These are phyloP conservation scores for Malus orientalis DNA, from an alignment of 306 rosid genomes.

Conservation along the genomic window DNA sequence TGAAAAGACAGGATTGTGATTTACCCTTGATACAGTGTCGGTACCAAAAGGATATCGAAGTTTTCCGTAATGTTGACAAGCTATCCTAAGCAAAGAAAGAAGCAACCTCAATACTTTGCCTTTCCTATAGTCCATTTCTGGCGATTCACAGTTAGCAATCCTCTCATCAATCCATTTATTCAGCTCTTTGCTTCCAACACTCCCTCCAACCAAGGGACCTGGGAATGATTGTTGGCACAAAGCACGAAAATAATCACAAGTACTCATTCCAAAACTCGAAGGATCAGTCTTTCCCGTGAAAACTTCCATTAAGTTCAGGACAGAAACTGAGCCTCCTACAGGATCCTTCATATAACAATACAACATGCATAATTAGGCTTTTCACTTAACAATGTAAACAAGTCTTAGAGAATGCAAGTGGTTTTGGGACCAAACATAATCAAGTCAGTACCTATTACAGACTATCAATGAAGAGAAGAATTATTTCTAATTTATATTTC, in stretches of 20 bases:
- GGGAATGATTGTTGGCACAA: slow-evolving; percentile 83
- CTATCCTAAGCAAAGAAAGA: slow-evolving; percentile 84
- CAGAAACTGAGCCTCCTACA: slow-evolving; percentile 54
- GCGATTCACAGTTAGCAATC: slow-evolving; percentile 49
- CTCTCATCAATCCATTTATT: slow-evolving; percentile 89
- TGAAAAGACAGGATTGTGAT: slow-evolving; percentile 12
- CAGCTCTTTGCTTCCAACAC: slow-evolving; percentile 82
- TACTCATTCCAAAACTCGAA: slow-evolving; percentile 31
- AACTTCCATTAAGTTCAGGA: slow-evolving; percentile 72
- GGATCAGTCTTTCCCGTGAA: slow-evolving; percentile 36
- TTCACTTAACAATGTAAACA: slow-evolving; percentile 12
- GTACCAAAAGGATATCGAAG: slow-evolving; percentile 88
- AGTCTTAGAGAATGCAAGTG: background rate
- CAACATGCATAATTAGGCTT: slow-evolving; percentile 27
- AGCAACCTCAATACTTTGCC: slow-evolving; percentile 71
- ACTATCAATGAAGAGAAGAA: background rate
- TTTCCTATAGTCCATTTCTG: slow-evolving; percentile 58
- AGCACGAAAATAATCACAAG: slow-evolving; percentile 55
- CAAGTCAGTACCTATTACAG: background rate
- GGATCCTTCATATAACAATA: slow-evolving; percentile 50
- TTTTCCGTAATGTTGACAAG: slow-evolving; percentile 86
- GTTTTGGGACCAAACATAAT: background rate
- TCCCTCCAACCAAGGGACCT: slow-evolving; percentile 93
- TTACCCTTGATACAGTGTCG: slow-evolving; percentile 54
- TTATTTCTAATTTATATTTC: background rate